phyloP scores from a whole-genome alignment of 306 rosid genomes.

The Quercus agrifolia region DNA sequence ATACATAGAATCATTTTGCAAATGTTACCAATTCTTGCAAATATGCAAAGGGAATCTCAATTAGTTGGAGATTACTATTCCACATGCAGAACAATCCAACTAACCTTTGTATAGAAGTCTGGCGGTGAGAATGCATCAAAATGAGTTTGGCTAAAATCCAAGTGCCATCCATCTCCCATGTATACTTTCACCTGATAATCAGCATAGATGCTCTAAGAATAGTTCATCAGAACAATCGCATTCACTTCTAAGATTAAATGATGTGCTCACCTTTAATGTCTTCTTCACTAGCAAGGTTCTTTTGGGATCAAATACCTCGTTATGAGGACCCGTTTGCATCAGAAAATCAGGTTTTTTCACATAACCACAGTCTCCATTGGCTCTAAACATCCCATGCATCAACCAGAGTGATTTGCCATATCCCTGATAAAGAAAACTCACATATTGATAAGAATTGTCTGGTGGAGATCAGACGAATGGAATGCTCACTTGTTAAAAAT shows the following conservation, averaged over 20 bases:
- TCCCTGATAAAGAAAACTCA: constrained; percentile 47
- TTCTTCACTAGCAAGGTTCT: constrained; percentile 38
- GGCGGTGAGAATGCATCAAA: constrained; percentile 75
- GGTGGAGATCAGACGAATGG: background rate
- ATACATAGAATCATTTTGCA: background rate
- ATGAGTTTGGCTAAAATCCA: constrained; percentile 50
- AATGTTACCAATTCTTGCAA: background rate
- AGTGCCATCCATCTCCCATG: constrained; percentile 55
- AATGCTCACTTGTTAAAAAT: background rate
- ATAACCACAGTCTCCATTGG: constrained; percentile 89
- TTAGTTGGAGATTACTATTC: no score
- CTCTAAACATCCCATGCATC: constrained; percentile 93
- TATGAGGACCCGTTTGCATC: constrained; percentile 31
- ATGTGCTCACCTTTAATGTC: constrained; percentile 60
- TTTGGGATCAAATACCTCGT: constrained; percentile 68
- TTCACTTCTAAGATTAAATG: constrained; percentile 3
- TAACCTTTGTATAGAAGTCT: constrained; percentile 84
- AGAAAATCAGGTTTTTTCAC: constrained; percentile 71
- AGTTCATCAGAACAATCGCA: constrained; percentile 17
- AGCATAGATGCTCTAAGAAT: constrained; percentile 19
- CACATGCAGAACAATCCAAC: background rate
- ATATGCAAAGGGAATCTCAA: background rate
- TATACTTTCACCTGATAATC: constrained; percentile 65
- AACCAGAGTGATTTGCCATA: constrained; percentile 67
- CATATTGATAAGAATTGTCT: constrained; percentile 7